Percentiles rank a stretch among this genome's conserved stretches.
These are phyloP conservation scores for Penicillium glabrum DNA, from an alignment of 2,329 filamentous ascomycete genomes.

Conservation along the genomic window DNA sequence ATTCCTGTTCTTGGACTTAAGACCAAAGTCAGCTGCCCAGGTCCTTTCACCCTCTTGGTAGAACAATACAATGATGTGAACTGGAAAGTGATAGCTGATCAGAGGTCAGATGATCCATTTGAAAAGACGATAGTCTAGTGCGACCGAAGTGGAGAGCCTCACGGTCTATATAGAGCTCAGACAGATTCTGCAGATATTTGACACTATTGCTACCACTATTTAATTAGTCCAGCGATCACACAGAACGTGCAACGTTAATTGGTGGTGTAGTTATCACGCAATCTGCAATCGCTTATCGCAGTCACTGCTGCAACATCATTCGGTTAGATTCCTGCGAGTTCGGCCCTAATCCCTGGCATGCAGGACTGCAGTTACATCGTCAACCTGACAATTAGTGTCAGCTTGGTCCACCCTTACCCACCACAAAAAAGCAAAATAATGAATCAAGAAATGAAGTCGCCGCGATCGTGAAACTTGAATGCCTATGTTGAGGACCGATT, in stretches of 20 bases:
- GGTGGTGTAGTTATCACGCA: not conserved
- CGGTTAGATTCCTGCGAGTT: not conserved
- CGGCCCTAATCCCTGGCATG: not conserved
- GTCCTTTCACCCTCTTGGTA: not conserved
- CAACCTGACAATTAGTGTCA: not conserved
- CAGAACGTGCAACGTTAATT: not conserved
- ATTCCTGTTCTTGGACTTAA: not conserved
- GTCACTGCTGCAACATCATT: not conserved
- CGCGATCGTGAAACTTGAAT: not conserved
- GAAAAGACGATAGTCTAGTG: not conserved
- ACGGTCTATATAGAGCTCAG: not conserved
- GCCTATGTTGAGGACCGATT: not conserved
- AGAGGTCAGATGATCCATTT: not conserved
- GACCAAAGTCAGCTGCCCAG: too few relatives aligned
- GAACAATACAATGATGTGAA: not conserved
- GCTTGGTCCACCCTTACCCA: not conserved
- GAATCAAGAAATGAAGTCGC: not conserved
- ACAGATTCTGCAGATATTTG: not conserved
- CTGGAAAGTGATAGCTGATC: not conserved
- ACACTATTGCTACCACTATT: not conserved
- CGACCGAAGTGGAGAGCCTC: not conserved
- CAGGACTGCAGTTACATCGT: not conserved
- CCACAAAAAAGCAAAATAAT: not conserved
- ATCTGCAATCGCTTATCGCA: not conserved
- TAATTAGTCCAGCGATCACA: not conserved